A percentile compares a stretch with the other conserved stretches of the same genome.
phyloP scores from a whole-genome alignment of 2,329 filamentous ascomycete genomes.

The Lasiodiplodia sp. region DNA sequence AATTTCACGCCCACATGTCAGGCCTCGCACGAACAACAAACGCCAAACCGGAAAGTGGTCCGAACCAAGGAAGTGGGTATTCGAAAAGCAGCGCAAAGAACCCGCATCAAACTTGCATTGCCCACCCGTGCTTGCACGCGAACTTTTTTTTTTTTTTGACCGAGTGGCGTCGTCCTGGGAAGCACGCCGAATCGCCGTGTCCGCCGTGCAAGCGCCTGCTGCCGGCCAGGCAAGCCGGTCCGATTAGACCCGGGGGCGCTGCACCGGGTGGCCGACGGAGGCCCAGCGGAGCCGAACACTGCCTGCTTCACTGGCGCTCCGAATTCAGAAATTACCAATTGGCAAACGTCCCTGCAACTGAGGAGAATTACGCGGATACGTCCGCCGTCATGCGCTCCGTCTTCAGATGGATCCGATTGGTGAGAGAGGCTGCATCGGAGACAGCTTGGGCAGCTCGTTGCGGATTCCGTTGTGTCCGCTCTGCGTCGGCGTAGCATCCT shows the following conservation, averaged over 20 bases:
- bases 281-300: not conserved
- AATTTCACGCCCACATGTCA: constrained; percentile 14
- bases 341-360: constrained; percentile 19
- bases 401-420: constrained; percentile 45
- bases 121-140: constrained; percentile 17
- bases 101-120: constrained; percentile 30
- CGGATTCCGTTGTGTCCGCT: constrained; percentile 46
- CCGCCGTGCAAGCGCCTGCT: not conserved
- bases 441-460: constrained; percentile 58
- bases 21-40: constrained; percentile 24
- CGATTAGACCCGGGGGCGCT: constrained; percentile 8
- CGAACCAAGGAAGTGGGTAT: constrained; percentile 31
- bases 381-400: not conserved
- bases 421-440: constrained; percentile 71
- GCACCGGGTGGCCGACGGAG: constrained; percentile 12
- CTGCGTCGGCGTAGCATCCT: constrained; percentile 47
- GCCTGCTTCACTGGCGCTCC: constrained; percentile 13
- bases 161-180: not conserved
- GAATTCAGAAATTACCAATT: constrained; percentile 19
- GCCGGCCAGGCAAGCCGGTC: not conserved
- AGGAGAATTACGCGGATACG: constrained; percentile 7
- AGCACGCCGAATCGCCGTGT: not conserved
- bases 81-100: constrained; percentile 30
- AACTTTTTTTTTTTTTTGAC: not conserved
- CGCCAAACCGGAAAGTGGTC: constrained; percentile 28